A percentile compares a stretch with the other conserved stretches of the same genome.
These are phyloP conservation scores for Biscogniauxia sp. DNA, from an alignment of 2,329 filamentous ascomycete genomes.

Conservation along the genomic window DNA sequence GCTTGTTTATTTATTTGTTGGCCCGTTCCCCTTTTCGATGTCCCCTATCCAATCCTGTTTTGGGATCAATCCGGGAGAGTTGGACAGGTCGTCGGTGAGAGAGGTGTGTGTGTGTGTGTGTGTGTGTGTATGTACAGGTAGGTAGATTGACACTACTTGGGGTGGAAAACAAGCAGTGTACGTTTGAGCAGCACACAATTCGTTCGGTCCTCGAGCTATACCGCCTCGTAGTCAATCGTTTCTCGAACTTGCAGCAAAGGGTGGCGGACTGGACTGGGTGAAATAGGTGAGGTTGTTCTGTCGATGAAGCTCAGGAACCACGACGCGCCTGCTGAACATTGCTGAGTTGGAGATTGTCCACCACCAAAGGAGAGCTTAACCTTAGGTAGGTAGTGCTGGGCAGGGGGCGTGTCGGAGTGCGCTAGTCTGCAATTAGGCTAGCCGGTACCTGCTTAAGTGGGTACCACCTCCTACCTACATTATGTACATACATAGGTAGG, in stretches of 20 bases:
- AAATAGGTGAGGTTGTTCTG: background rate
- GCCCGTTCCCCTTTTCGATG: background rate
- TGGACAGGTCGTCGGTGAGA: too few relatives aligned
- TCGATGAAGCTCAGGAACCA: background rate
- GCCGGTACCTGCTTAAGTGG: too few relatives aligned
- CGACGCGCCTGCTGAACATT: background rate
- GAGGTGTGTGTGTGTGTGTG: too few relatives aligned
- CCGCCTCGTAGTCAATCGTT: background rate
- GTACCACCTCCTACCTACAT: background rate
- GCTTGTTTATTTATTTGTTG: background rate
- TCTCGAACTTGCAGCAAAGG: too few relatives aligned
- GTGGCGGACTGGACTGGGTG: too few relatives aligned
- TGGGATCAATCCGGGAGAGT: too few relatives aligned
- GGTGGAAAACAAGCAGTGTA: background rate
- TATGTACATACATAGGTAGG: background rate
- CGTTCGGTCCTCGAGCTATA: background rate
- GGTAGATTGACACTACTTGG: background rate
- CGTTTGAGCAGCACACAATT: background rate
- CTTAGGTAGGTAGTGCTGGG: too few relatives aligned
- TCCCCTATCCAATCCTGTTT: too few relatives aligned
- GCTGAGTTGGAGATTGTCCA: background rate
- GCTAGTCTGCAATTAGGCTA: background rate
- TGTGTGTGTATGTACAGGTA: too few relatives aligned
- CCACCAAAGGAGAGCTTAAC: background rate
- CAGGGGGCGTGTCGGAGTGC: background rate